These are phyloP conservation scores for Lepraria neglecta DNA, from an alignment of 495 filamentous ascomycete species.

Conservation along the genomic window DNA sequence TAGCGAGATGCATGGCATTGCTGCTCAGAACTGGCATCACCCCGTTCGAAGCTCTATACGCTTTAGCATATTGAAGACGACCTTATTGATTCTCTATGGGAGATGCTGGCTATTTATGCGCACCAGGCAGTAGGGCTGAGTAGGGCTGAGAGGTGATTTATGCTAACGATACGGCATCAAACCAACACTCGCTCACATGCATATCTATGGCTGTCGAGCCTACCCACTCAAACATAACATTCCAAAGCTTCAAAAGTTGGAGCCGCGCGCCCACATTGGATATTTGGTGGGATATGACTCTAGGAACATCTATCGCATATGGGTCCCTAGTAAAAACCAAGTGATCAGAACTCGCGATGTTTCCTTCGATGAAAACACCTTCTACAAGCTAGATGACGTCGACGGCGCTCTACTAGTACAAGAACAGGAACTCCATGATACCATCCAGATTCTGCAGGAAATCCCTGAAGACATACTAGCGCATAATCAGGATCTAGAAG, in stretches of 20 bases:
- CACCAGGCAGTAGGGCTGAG: no score
- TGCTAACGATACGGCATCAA: no score
- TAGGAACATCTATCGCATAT: not conserved
- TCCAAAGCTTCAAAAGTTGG: not conserved
- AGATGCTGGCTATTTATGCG: no score
- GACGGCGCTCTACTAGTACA: not conserved
- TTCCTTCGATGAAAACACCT: not conserved
- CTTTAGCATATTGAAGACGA: no score
- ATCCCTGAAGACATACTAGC: not conserved
- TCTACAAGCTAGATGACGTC: not conserved
- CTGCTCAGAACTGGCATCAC: constrained; percentile 40
- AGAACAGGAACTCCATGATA: not conserved
- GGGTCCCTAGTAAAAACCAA: not conserved
- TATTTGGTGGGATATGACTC: not conserved
- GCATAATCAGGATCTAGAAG: not conserved
- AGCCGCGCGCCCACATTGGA: not conserved
- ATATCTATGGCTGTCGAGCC: not conserved
- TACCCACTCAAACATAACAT: not conserved
- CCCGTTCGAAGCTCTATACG: not conserved
- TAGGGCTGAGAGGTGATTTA: no score
- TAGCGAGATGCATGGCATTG: no score
- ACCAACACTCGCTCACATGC: not conserved
- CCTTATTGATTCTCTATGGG: no score
- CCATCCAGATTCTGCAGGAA: not conserved
- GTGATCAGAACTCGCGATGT: not conserved